These are phyloP conservation scores for Hypoxylon intermedium DNA, from an alignment of 495 filamentous ascomycete species.

Conservation along the genomic window DNA sequence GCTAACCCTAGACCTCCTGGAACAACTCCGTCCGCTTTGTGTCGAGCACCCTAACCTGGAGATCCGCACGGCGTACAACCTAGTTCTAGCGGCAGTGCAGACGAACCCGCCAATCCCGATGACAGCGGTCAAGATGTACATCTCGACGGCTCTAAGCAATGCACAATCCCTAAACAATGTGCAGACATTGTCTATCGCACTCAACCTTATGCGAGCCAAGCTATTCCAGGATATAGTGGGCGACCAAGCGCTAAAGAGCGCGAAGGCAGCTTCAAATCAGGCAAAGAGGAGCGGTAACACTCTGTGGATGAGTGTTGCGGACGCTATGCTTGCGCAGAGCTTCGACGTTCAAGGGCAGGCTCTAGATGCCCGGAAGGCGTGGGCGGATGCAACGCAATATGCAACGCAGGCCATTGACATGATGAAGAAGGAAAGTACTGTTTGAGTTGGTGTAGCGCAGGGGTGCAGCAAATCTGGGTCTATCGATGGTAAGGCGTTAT, in stretches of 20 bases:
- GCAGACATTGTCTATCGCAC: constrained; percentile 79
- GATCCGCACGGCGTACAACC: constrained; percentile 76
- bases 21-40: constrained; percentile 71
- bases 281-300: constrained; percentile 76
- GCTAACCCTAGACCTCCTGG: constrained; percentile 62
- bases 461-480: constrained; percentile 33
- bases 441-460: constrained; percentile 14
- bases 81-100: constrained; percentile 74
- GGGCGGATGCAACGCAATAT: constrained; percentile 42
- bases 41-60: constrained; percentile 71
- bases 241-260: constrained; percentile 89
- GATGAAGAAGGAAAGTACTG: constrained; percentile 22
- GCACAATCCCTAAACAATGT: constrained; percentile 67
- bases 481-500: constrained; percentile 30
- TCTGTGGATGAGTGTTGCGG: constrained; percentile 86
- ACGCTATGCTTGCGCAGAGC: constrained; percentile 78
- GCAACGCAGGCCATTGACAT: constrained; percentile 36
- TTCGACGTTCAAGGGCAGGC: constrained; percentile 73
- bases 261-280: constrained; percentile 73
- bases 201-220: constrained; percentile 83
- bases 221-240: constrained; percentile 88
- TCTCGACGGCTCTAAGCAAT: constrained; percentile 64
- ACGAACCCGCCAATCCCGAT: constrained; percentile 63
- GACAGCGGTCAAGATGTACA: constrained; percentile 76
- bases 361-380: constrained; percentile 62